A percentile compares a stretch with the other conserved stretches of the same genome.
Conservation (phyloP, 441 rosid species). For the Pelargonium citronellum region DNA sequence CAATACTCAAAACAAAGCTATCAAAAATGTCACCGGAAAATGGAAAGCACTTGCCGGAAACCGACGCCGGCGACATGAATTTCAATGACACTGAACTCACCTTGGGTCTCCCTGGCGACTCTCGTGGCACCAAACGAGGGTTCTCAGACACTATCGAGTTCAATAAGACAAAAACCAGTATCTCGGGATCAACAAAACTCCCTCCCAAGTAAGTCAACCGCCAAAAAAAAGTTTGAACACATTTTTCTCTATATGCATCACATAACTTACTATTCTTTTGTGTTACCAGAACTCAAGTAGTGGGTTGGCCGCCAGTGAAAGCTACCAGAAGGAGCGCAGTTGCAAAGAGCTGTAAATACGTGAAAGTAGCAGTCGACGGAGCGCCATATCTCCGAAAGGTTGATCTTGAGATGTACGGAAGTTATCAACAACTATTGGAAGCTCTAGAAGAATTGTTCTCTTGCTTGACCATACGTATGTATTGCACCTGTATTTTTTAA, state of each 20-base stretch:
- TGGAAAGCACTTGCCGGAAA: slow-evolving; percentile 22
- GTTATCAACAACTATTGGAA: slow-evolving; percentile 35
- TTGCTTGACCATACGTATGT: slow-evolving; percentile 36
- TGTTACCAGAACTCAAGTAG: slow-evolving; percentile 20
- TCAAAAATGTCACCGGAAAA: slow-evolving; percentile 21
- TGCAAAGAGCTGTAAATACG: slow-evolving; percentile 33
- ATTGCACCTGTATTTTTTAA: background rate
- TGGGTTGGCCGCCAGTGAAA: slow-evolving; percentile 85
- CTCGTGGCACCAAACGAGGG: slow-evolving; percentile 35
- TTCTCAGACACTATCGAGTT: slow-evolving; percentile 32
- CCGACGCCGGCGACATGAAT: slow-evolving; percentile 22
- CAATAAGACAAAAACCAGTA: slow-evolving; percentile 8
- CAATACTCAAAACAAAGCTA: background rate
- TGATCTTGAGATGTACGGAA: slow-evolving; percentile 36
- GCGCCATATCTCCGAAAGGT: slow-evolving; percentile 58
- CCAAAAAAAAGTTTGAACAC: too few relatives aligned
- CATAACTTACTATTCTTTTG: too few relatives aligned
- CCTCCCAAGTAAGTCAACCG: background rate
- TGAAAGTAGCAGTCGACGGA: slow-evolving; percentile 66
- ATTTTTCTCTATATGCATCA: too few relatives aligned
- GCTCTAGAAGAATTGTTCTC: slow-evolving; percentile 45
- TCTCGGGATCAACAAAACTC: background rate
- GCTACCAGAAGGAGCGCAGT: slow-evolving; percentile 31
- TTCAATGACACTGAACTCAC: slow-evolving; percentile 44
- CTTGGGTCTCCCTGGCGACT: slow-evolving; percentile 41